Conservation (phyloP, 352 stramenopile species). For the Phytophthora meadii region DNA sequence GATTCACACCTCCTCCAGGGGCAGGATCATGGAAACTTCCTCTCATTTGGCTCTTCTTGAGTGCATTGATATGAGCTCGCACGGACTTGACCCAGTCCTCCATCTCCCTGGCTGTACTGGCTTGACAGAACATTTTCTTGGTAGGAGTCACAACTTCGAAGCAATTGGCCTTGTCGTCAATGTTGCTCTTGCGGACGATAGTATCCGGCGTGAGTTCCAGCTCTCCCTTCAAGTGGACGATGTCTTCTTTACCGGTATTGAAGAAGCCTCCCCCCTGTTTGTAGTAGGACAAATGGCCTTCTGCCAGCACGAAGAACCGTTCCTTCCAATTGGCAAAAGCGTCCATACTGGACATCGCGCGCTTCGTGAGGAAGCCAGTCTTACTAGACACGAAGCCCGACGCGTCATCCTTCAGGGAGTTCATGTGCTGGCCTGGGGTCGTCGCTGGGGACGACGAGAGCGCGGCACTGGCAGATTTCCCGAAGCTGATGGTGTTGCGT, state of each 20-base stretch:
- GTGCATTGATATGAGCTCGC: conserved; percentile 72
- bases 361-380: conserved; percentile 87
- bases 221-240: conserved; percentile 86
- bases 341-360: conserved; percentile 89
- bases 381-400: conserved; percentile 78
- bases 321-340: conserved; percentile 91
- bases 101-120: conserved; percentile 80
- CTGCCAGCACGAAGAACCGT: conserved; percentile 87
- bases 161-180: conserved; percentile 89
- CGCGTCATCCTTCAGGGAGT: conserved; percentile 36
- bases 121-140: conserved; percentile 91
- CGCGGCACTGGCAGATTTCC: conserved; percentile 29
- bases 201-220: conserved; percentile 82
- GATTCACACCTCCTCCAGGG: conserved; percentile 34
- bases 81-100: conserved; percentile 91
- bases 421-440: conserved; percentile 9
- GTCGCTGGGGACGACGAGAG: conserved; percentile 30
- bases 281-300: conserved; percentile 88
- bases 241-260: conserved; percentile 86
- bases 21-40: conserved; percentile 73
- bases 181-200: conserved; percentile 84
- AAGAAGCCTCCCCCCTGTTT: conserved; percentile 89
- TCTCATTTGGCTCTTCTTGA: conserved; percentile 64
- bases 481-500: conserved; percentile 69
- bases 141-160: conserved; percentile 83